Evolutionary conservation across 495 filamentous ascomycete species (phyloP), one percentile per base, ranked within the genome.

Genomic region (Trichoderma asperelloides): DNA sequence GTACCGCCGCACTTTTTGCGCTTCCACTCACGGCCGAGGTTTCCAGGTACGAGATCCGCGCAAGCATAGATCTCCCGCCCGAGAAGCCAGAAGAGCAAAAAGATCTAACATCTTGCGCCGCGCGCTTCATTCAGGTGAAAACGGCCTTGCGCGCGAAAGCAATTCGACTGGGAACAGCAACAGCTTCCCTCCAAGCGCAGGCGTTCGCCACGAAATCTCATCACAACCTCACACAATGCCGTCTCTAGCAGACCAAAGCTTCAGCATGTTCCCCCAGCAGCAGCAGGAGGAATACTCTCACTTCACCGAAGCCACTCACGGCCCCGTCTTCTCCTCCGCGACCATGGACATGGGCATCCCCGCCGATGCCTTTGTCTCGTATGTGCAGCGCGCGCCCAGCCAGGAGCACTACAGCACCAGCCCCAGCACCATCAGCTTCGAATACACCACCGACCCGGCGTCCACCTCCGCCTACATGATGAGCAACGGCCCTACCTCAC

Each of bases 251-350:
- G 70, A 74, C 62, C 74, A 74, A 30, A 60, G 69, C n/a, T 77
- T 74, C 68, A 72, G 51, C 64, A 73, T 75, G 72, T 74, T 76
- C 25, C 68, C 73, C 66, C 74, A 71, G 62, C 72, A 70, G 69
- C 68, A 73, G 60, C 68, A 68, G 55, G 74, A 78, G 65, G 72
- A 77, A 39, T 78, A 70, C 70, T 80, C 78, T 73, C 75, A 71
- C 67, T 82, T 79, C 70, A 76, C 80, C 49, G 79, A 81, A 39
- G 73, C 79, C 33, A 73, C 76, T 12, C 78, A 78, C 62, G 64
- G 66, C 47, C 67, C 70, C 25, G 55, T 60, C 65, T 81, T 74
- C 67, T 67, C 73, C 23, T 74, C 77, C 6, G 68, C 77, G 25
- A 66, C 74, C 16, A 72, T 82, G 67, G 79, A 81, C 40, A 70